These are phyloP conservation scores for Handroanthus guayacan DNA, from an alignment of 257 asterid species.

Conservation along the genomic window DNA sequence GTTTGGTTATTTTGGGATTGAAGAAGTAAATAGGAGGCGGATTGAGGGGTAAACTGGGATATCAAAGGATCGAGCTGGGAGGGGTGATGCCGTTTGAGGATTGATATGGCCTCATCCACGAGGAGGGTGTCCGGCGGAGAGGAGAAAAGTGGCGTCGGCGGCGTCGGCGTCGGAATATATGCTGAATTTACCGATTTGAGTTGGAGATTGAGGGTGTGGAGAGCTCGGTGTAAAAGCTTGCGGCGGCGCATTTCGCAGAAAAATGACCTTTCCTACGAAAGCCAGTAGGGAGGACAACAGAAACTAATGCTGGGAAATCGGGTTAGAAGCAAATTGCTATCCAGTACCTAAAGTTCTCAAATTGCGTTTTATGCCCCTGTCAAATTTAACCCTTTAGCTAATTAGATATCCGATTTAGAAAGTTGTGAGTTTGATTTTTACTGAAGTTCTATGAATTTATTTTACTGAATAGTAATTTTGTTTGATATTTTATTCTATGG, in stretches of 20 bases:
- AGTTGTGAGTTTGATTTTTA: too few relatives aligned
- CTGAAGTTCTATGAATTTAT: too few relatives aligned
- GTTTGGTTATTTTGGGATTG: constrained; percentile 58
- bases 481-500: too few relatives aligned
- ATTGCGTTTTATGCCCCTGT: background rate
- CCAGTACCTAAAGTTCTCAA: background rate
- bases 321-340: background rate
- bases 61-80: constrained; percentile 56
- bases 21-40: constrained; percentile 70
- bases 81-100: constrained; percentile 61
- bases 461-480: too few relatives aligned
- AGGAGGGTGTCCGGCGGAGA: constrained; percentile 52
- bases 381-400: too few relatives aligned
- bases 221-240: constrained; percentile 42
- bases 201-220: constrained; percentile 43
- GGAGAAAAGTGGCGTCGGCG: constrained; percentile 43
- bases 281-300: background rate
- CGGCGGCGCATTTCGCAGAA: constrained; percentile 58
- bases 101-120: constrained; percentile 59
- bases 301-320: background rate
- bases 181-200: constrained; percentile 38
- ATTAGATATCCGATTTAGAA: too few relatives aligned
- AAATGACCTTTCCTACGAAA: background rate
- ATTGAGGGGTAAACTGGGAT: constrained; percentile 67
- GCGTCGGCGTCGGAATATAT: constrained; percentile 29